Base-by-base conservation (phyloP, 768 basidiomycete genomes). In the Clavaria fumosa region DNA sequence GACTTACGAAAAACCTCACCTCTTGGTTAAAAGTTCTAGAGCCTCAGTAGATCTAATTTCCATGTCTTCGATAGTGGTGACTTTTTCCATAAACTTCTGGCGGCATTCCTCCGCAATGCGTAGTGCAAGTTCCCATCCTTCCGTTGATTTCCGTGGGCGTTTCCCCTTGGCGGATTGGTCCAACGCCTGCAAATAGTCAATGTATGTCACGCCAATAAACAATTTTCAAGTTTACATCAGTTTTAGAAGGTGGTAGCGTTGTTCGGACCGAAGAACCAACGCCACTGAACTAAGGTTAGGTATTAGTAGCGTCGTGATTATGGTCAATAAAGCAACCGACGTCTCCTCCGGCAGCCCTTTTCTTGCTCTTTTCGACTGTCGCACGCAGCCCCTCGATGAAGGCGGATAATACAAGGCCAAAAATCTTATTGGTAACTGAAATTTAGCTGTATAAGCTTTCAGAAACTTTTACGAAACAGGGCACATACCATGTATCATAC, bases 21-120 rank as follows among this genome's bases (percentile, higher is more conserved):
- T 46, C 36, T 44, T 43, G 39, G 41, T 39, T 38, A 48, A 46
- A 38, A 43, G 32, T 43, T 43, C 45, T 34, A 48, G 26, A 12
- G 47, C 45, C 31, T 14, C 46, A 18, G 34, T 40, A 27, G 46
- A 42, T 34, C 35, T 43, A n/a, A 14, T 46, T 43, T 39, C 19
- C 14, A 35, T 40, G 28, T 46, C 42, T 31, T 43, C 42, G 39
- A 43, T 18, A 12, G 23, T 48, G 5, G 23, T 32, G 24, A 46
- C 37, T 31, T 19, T 4, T 37, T 46, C 40, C 31, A 35, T 22
- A 23, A 48, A 43, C 45, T 41, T 48, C 26, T 43, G 21, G 38
- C 33, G 24, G 21, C 45, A 46, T 19, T 43, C 32, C 45, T 35
- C 20, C 24, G 45, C 39, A 35, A 47, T 21, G 7, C 23, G 24